These are phyloP conservation scores for Aspergillus texensis DNA, from an alignment of 2,329 filamentous ascomycete species.

Conservation along the genomic window DNA sequence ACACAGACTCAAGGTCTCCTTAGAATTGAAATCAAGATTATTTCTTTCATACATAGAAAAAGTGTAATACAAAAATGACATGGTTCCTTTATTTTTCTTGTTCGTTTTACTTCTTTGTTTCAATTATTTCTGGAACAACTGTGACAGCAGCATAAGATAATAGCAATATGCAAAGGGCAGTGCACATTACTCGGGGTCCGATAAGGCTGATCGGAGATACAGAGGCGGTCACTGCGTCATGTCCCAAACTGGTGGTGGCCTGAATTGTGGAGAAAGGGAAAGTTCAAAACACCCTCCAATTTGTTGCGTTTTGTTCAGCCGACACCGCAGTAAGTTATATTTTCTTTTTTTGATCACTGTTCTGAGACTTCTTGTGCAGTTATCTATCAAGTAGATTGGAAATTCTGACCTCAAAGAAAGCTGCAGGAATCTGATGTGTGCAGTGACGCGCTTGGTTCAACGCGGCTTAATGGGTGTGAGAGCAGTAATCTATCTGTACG, in stretches of 20 bases:
- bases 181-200: conserved; percentile 6
- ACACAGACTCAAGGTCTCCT: not conserved
- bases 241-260: conserved; percentile 27
- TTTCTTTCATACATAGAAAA: not conserved
- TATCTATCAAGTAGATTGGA: not conserved
- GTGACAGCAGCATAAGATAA: not conserved
- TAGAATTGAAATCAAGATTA: not conserved
- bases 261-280: conserved; percentile 36
- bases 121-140: not conserved
- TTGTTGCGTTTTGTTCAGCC: conserved; percentile 19
- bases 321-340: conserved; percentile 17
- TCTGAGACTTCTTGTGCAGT: not conserved
- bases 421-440: conserved; percentile 25
- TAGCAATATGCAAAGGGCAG: not conserved
- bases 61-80: not conserved
- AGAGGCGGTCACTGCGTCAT: conserved; percentile 38
- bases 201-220: conserved; percentile 40
- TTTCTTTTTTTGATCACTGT: not conserved
- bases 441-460: conserved; percentile 21
- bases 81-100: not conserved
- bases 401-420: not conserved
- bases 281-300: conserved; percentile 38
- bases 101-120: not conserved
- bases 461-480: conserved; percentile 26
- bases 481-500: conserved; percentile 31